phyloP scores from a whole-genome alignment of 371 early-diverging fungal genomes.

The Rhizopus arrhizus region DNA sequence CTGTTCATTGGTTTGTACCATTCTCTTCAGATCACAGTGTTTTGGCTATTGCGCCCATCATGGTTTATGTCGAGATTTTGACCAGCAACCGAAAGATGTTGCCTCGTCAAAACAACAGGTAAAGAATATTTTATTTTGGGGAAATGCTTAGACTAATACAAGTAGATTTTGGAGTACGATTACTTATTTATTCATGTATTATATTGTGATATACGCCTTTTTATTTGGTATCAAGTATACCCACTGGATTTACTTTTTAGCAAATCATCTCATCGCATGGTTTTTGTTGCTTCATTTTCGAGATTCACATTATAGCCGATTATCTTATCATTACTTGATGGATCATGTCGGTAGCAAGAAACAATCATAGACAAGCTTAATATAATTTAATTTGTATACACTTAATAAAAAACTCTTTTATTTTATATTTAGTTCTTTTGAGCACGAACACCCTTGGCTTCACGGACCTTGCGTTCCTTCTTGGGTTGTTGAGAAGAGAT shows the following conservation, averaged over 20 bases:
- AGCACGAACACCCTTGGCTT: slow-evolving; percentile 42
- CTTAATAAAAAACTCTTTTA: not conserved
- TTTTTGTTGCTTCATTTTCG: slow-evolving; percentile 45
- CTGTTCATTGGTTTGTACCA: slow-evolving; percentile 65
- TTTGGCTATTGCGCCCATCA: slow-evolving; percentile 59
- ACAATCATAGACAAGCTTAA: slow-evolving; percentile 31
- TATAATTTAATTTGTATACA: not conserved
- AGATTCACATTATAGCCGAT: slow-evolving; percentile 42
- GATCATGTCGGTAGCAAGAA: slow-evolving; percentile 47
- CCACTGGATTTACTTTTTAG: slow-evolving; percentile 49
- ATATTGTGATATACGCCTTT: slow-evolving; percentile 43
- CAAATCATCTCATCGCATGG: slow-evolving; percentile 48
- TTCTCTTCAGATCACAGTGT: slow-evolving; percentile 64
- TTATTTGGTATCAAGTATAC: slow-evolving; percentile 56
- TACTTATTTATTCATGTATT: slow-evolving; percentile 39
- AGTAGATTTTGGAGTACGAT: slow-evolving; percentile 35
- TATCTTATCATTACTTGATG: slow-evolving; percentile 33
- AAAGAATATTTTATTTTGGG: slow-evolving; percentile 8
- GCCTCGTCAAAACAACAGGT: slow-evolving; percentile 50
- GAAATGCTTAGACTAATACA: too few species aligned
- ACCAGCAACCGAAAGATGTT: slow-evolving; percentile 47
- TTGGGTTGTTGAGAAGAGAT: slow-evolving; percentile 64
- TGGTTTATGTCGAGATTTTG: slow-evolving; percentile 57
- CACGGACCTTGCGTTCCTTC: slow-evolving; percentile 63
- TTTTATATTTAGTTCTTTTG: slow-evolving; percentile 7